Evolutionary conservation across 1,284 basidiomycete species (phyloP).

Genomic region (Ganoderma leucocontextum): DNA sequence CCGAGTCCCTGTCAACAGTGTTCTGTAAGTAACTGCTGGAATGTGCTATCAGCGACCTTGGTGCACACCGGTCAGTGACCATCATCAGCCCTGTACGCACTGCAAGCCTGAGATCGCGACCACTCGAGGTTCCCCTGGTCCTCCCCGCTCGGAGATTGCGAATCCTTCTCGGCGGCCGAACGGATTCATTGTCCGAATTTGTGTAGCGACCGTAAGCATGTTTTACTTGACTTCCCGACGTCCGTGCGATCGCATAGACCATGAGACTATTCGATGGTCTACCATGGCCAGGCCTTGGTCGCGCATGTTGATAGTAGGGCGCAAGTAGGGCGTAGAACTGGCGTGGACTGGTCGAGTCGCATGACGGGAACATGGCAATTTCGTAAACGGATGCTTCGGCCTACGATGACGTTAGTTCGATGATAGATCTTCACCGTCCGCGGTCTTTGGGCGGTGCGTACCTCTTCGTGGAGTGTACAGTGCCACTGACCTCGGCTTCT

Average conservation of each 20-base stretch:
- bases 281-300: background rate
- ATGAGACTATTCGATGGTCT: background rate
- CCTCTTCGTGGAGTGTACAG: background rate
- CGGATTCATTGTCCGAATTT: background rate
- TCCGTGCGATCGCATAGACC: background rate
- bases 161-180: background rate
- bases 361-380: background rate
- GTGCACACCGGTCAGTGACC: background rate
- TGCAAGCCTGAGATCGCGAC: background rate
- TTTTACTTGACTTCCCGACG: background rate
- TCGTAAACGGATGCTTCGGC: slow-evolving; percentile 1
- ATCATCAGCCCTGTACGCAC: too few relatives aligned
- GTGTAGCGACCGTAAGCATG: background rate
- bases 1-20: too few relatives aligned
- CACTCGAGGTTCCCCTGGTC: background rate
- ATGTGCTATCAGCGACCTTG: background rate
- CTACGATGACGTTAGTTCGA: slow-evolving; percentile 1
- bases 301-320: background rate
- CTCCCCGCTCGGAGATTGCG: background rate
- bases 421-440: background rate
- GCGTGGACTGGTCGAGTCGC: background rate
- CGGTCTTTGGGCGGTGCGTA: background rate
- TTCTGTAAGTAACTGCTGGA: background rate
- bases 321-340: background rate
- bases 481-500: background rate